Evolutionary conservation across 768 basidiomycete species (phyloP).

Genomic region (Serendipita sp.): DNA sequence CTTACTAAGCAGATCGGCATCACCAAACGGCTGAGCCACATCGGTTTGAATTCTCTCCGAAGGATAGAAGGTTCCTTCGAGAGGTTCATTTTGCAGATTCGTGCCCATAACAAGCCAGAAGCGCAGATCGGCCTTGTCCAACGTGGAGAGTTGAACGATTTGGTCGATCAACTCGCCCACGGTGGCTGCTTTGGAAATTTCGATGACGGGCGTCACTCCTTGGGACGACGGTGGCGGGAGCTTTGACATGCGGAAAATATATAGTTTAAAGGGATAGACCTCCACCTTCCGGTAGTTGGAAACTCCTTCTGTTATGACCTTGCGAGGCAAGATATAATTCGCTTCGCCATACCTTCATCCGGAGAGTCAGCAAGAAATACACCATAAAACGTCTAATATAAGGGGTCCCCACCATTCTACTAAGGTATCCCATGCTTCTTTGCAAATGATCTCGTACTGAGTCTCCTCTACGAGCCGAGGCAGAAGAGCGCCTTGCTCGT

Average conservation of each 20-base stretch:
- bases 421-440: slow-evolving; percentile 52
- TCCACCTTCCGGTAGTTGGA: slow-evolving; percentile 41
- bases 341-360: slow-evolving; percentile 53
- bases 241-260: slow-evolving; percentile 33
- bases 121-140: slow-evolving; percentile 14
- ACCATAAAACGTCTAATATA: slow-evolving; percentile 1
- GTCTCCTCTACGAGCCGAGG: slow-evolving; percentile 32
- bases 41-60: slow-evolving; percentile 6
- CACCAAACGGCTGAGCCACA: slow-evolving; percentile 1
- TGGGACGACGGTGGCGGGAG: slow-evolving; percentile 15
- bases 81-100: slow-evolving; percentile 18
- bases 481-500: slow-evolving; percentile 32
- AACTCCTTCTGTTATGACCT: slow-evolving; percentile 45
- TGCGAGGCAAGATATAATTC: slow-evolving; percentile 39
- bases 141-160: slow-evolving; percentile 23
- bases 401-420: slow-evolving; percentile 41
- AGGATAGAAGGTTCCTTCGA: slow-evolving; percentile 9
- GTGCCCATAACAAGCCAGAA: slow-evolving; percentile 10
- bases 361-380: neutral
- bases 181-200: slow-evolving; percentile 36
- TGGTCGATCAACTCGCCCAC: slow-evolving; percentile 28
- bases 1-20: slow-evolving; percentile 23
- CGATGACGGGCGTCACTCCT: slow-evolving; percentile 21
- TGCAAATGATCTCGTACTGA: slow-evolving; percentile 62
- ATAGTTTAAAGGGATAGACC: slow-evolving; percentile 50